A percentile compares a stretch with the other conserved stretches of the same genome.
phyloP scores from a whole-genome alignment of 2,329 filamentous ascomycete genomes.

The Calonectria pseudoturangicola region DNA sequence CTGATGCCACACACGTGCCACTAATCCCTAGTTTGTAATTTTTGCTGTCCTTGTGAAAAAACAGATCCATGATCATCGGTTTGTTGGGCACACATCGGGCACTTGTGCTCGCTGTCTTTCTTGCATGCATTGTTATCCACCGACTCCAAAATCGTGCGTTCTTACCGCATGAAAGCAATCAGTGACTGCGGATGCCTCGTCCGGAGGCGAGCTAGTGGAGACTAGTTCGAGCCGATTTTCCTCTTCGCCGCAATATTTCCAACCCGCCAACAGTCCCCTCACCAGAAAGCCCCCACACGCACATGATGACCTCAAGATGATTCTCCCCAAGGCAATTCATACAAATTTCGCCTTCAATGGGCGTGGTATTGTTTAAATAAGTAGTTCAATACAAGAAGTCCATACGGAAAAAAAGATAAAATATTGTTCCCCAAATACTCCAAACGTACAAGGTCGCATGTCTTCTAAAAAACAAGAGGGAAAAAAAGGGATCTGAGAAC shows the following conservation, averaged over 20 bases:
- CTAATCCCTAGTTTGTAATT: background rate
- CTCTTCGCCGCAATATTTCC: constrained; percentile 10
- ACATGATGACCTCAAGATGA: constrained; percentile 28
- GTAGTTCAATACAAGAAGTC: constrained; percentile 47
- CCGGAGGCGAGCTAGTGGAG: constrained; percentile 23
- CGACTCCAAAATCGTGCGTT: constrained; percentile 43
- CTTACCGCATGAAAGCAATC: constrained; percentile 47
- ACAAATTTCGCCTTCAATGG: constrained; percentile 49
- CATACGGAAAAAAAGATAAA: constrained; percentile 34
- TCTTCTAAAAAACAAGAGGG: constrained; percentile 48
- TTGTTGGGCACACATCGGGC: constrained; percentile 52
- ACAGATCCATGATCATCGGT: background rate
- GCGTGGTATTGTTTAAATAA: constrained; percentile 51
- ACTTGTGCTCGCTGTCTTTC: constrained; percentile 45
- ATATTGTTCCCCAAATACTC: constrained; percentile 50
- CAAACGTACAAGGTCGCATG: constrained; percentile 47
- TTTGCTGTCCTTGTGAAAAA: constrained; percentile 2
- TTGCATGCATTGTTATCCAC: constrained; percentile 43
- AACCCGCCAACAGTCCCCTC: constrained; percentile 20
- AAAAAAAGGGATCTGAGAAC: constrained; percentile 45
- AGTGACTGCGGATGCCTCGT: constrained; percentile 37
- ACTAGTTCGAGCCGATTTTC: constrained; percentile 32
- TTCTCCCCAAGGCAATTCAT: constrained; percentile 7
- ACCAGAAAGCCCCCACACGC: constrained; percentile 9
- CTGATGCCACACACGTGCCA: constrained; percentile 9